A percentile compares a stretch with the other conserved stretches of the same genome.
Evolutionary conservation across 2,329 filamentous ascomycete genomes (phyloP).

Genomic region (Sporothrix inflata): DNA sequence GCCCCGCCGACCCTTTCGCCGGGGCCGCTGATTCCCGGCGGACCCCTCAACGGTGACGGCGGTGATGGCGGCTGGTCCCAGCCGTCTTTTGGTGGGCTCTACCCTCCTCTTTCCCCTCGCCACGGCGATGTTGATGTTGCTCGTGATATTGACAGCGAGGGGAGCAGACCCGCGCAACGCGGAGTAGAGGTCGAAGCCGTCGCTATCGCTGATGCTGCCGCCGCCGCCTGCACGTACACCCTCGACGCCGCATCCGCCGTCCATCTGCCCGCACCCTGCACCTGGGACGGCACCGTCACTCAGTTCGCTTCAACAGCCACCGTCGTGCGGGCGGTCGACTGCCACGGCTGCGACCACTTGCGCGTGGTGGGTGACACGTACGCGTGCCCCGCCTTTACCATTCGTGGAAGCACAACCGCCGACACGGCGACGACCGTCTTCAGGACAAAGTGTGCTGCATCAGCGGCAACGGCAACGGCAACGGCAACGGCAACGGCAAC

Average conservation of each 20-base stretch:
- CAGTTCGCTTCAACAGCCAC: not conserved
- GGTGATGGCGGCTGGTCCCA: not conserved
- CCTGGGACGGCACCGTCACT: slow-evolving; percentile 1
- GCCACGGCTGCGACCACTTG: not conserved
- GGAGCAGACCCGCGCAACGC: not conserved
- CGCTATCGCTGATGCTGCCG: not conserved
- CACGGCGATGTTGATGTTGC: not conserved
- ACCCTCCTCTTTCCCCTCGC: too few species aligned
- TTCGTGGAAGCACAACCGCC: not conserved
- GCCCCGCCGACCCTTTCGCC: not conserved
- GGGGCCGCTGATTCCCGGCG: not conserved
- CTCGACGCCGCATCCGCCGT: not conserved
- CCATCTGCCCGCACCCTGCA: not conserved
- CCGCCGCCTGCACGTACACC: not conserved
- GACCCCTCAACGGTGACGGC: not conserved
- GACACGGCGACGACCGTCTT: not conserved
- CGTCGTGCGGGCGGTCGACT: not conserved
- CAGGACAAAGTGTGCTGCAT: slow-evolving; percentile 5
- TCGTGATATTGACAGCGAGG: not conserved
- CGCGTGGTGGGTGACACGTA: not conserved
- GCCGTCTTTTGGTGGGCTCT: not conserved
- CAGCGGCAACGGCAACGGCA: not conserved
- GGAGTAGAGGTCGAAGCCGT: not conserved
- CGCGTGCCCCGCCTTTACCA: not conserved
- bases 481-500: not conserved